These are phyloP conservation scores for Pholiota conissans DNA, from an alignment of 768 basidiomycete genomes.

Conservation along the genomic window DNA sequence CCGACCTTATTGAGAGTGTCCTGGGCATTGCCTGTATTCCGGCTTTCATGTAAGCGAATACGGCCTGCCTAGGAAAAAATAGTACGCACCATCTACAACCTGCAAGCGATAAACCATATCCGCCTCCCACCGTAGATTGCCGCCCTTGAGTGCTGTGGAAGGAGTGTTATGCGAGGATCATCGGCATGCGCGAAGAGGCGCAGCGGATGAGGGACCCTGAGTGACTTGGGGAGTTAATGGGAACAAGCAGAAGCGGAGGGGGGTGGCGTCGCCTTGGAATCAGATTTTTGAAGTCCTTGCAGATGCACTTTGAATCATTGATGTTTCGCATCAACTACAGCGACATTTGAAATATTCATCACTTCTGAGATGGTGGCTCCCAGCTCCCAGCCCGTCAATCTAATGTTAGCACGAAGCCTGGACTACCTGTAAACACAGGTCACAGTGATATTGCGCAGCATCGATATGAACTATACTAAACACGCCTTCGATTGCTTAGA, in stretches of 20 bases:
- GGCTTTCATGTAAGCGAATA: not conserved
- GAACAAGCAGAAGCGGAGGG: not conserved
- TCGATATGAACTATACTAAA: not conserved
- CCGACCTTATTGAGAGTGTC: slow-evolving; percentile 9
- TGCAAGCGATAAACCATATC: slow-evolving; percentile 7
- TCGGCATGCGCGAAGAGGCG: not conserved
- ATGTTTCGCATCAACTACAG: not conserved
- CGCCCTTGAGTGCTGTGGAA: not conserved
- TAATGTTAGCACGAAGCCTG: not conserved
- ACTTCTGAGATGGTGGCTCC: not conserved
- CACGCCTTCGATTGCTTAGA: not conserved
- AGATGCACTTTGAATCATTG: not conserved
- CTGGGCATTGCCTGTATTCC: not conserved
- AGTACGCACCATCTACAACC: not conserved
- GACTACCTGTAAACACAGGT: not conserved
- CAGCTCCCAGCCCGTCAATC: not conserved
- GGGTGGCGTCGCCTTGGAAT: not conserved
- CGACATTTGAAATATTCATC: not conserved
- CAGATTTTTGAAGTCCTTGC: not conserved
- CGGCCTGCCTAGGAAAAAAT: not conserved
- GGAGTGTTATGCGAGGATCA: not conserved
- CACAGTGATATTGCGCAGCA: not conserved
- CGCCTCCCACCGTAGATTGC: too few species aligned
- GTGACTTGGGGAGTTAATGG: not conserved
- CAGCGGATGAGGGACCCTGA: not conserved